Evolutionary conservation across 805 yeast species (phyloP).

Genomic region (Wickerhamiella lipophila): DNA sequence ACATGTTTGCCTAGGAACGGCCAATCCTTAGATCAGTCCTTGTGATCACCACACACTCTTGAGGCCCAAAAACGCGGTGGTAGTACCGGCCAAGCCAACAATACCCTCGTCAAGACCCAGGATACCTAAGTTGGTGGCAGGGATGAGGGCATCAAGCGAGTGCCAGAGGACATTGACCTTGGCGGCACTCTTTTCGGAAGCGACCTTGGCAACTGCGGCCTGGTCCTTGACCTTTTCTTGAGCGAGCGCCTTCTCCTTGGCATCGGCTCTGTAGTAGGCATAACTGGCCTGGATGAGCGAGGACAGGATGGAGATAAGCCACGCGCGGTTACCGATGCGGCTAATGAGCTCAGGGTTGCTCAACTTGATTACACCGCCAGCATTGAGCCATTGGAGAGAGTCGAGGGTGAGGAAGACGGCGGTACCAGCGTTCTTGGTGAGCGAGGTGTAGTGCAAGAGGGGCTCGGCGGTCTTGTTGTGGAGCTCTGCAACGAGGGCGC

Average conservation of each 20-base stretch:
- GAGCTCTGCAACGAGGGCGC: slow-evolving; percentile 51
- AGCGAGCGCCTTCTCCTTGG: slow-evolving; percentile 24
- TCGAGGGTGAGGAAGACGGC: slow-evolving; percentile 30
- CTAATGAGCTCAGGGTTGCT: slow-evolving; percentile 16
- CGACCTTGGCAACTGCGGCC: slow-evolving; percentile 31
- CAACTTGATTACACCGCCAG: slow-evolving; percentile 28
- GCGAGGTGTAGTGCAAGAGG: slow-evolving; percentile 34
- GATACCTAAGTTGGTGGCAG: slow-evolving; percentile 51
- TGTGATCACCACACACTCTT: slow-evolving; percentile 17
- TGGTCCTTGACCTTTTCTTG: slow-evolving; percentile 24
- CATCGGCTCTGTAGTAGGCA: slow-evolving; percentile 36
- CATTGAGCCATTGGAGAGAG: slow-evolving; percentile 25
- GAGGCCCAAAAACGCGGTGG: slow-evolving; percentile 69
- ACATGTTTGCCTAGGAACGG: too few species aligned
- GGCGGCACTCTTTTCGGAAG: slow-evolving; percentile 32
- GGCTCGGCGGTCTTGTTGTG: slow-evolving; percentile 61
- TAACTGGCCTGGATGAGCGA: slow-evolving; percentile 50
- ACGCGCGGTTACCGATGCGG: slow-evolving; percentile 33
- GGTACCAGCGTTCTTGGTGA: slow-evolving; percentile 28
- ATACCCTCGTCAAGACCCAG: slow-evolving; percentile 61
- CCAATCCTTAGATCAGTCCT: too few species aligned
- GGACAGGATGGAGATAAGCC: slow-evolving; percentile 61
- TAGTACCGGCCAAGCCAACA: slow-evolving; percentile 71
- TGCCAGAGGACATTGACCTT: slow-evolving; percentile 51
- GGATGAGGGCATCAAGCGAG: slow-evolving; percentile 59